Evolutionary conservation across 257 asterid genomes (phyloP).

Genomic region (Solanum neorickii): DNA sequence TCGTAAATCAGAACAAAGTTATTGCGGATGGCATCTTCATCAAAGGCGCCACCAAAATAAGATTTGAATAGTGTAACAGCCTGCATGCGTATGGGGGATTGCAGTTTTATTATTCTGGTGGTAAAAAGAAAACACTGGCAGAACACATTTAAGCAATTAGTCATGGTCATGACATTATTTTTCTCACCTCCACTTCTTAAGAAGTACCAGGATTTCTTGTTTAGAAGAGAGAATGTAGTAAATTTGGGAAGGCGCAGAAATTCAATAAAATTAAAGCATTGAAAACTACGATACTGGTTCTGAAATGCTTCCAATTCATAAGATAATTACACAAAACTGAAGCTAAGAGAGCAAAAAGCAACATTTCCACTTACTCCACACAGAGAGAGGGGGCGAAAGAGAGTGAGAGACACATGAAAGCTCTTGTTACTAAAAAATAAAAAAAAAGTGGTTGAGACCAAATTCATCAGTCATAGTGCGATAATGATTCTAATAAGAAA

Average conservation of each 20-base stretch:
- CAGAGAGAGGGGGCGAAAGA: neutral
- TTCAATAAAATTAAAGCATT: neutral
- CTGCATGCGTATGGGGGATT: slow-evolving; percentile 31
- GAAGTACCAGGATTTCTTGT: neutral
- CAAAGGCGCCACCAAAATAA: slow-evolving; percentile 96
- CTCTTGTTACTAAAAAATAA: neutral
- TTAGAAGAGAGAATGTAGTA: neutral
- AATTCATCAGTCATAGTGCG: neutral
- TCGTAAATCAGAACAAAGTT: slow-evolving; percentile 91
- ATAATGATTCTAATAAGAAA: neutral
- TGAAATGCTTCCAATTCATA: neutral
- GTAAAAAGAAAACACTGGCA: neutral
- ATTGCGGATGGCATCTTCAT: slow-evolving; percentile 98
- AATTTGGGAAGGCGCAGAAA: neutral
- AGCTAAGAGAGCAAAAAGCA: neutral
- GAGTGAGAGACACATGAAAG: neutral
- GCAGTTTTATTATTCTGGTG: neutral
- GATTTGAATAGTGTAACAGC: slow-evolving; percentile 92
- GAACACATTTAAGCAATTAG: neutral
- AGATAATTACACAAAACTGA: neutral
- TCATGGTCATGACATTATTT: neutral
- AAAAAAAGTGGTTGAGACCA: neutral
- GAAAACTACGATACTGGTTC: neutral
- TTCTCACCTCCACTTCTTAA: neutral
- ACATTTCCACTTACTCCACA: neutral